A percentile compares a stretch with the other conserved stretches of the same genome.
Conservation (phyloP, 2,329 filamentous ascomycete species). For the Hypoxylon sp. region DNA sequence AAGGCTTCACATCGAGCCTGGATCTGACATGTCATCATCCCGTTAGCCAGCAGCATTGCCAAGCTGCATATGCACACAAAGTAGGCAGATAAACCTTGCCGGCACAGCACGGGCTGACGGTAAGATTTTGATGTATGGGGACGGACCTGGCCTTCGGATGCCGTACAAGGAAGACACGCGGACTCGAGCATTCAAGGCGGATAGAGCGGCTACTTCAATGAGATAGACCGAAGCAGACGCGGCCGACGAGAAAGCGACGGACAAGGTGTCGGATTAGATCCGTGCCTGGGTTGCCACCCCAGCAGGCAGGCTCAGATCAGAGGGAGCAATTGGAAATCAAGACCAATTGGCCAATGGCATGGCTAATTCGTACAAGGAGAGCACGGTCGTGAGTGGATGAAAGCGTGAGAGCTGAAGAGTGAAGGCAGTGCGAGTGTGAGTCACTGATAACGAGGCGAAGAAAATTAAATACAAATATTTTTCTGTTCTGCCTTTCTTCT, state of each 20-base stretch:
- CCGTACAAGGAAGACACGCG: conserved; percentile 15
- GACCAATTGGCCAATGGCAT: conserved; percentile 40
- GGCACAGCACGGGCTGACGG: conserved; percentile 9
- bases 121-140: too few species aligned
- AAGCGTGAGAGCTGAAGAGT: conserved; percentile 14
- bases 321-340: conserved; percentile 7
- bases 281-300: conserved; percentile 16
- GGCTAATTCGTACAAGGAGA: conserved; percentile 8
- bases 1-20: conserved; percentile 31
- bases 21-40: conserved; percentile 43
- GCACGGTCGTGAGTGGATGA: conserved; percentile 31
- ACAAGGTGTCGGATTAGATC: not conserved
- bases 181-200: conserved; percentile 24
- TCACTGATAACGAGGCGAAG: conserved; percentile 5
- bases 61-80: conserved; percentile 27
- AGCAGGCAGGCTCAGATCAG: conserved; percentile 6
- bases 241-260: conserved; percentile 27
- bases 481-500: too few species aligned
- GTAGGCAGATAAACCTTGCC: conserved; percentile 6
- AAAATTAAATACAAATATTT: too few species aligned
- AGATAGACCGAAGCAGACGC: conserved; percentile 20
- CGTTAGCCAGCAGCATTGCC: conserved; percentile 39
- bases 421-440: conserved; percentile 1
- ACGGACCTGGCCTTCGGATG: too few species aligned
- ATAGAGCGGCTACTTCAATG: conserved; percentile 30